Percentiles rank a stretch among this genome's conserved stretches.
phyloP scores from a whole-genome alignment of 805 yeast genomes.

The Lipomyces chichibuensis region DNA sequence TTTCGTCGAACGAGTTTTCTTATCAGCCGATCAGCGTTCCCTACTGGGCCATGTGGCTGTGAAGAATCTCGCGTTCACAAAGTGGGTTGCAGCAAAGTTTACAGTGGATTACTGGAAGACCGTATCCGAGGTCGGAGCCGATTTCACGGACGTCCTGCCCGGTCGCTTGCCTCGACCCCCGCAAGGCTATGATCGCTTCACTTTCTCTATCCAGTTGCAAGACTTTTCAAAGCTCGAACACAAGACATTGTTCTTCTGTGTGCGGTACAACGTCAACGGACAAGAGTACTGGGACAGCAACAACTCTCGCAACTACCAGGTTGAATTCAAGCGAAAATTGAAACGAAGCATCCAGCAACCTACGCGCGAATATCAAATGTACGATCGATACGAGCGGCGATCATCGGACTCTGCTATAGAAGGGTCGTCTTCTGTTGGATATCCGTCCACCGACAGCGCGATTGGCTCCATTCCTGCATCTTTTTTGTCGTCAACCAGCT shows the following conservation, averaged over 20 bases:
- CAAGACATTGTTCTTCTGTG: constrained; percentile 55
- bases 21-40: constrained; percentile 60
- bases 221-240: constrained; percentile 43
- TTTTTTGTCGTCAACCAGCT: neutral
- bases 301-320: constrained; percentile 57
- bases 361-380: neutral
- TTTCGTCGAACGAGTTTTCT: constrained; percentile 65
- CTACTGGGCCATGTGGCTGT: constrained; percentile 79
- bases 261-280: constrained; percentile 55
- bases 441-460: constrained; percentile 2
- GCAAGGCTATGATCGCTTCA: constrained; percentile 62
- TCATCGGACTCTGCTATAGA: constrained; percentile 20
- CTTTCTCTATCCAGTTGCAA: constrained; percentile 56
- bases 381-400: constrained; percentile 19
- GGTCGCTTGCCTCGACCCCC: constrained; percentile 38
- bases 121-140: constrained; percentile 66
- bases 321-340: constrained; percentile 47
- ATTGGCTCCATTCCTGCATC: constrained; percentile 2
- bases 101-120: constrained; percentile 81
- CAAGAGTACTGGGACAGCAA: constrained; percentile 82
- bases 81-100: constrained; percentile 69
- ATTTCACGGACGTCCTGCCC: constrained; percentile 52
- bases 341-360: neutral
- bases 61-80: constrained; percentile 69
- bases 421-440: neutral